Conservation (phyloP, 768 basidiomycete genomes). For the Lentinula lateritia region DNA sequence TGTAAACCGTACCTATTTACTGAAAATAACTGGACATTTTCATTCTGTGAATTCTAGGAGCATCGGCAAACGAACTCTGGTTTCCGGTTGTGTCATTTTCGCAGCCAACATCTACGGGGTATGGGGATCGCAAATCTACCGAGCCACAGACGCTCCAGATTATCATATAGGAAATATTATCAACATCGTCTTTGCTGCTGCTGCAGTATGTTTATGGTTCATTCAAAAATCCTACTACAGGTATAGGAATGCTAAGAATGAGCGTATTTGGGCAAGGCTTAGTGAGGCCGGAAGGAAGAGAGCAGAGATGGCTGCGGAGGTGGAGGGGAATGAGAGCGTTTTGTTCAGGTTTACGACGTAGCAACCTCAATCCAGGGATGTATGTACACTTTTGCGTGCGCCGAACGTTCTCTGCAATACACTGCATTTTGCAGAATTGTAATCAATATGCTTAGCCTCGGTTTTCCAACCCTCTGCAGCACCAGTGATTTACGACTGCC, state of each 20-base stretch:
- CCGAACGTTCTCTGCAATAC: too few species aligned
- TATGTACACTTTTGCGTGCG: neutral
- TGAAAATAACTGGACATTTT: neutral
- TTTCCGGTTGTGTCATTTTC: conserved; percentile 29
- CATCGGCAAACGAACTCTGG: conserved; percentile 27
- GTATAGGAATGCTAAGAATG: conserved; percentile 13
- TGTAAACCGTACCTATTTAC: too few species aligned
- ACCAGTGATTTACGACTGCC: too few species aligned
- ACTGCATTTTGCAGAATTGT: too few species aligned
- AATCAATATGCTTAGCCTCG: too few species aligned
- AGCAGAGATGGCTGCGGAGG: conserved; percentile 21
- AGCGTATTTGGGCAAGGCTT: conserved; percentile 13
- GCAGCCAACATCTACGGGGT: conserved; percentile 19
- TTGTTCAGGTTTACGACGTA: conserved; percentile 26
- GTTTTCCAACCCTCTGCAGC: too few species aligned
- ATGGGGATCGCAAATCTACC: conserved; percentile 31
- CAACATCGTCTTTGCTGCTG: conserved; percentile 13
- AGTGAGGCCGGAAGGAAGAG: conserved; percentile 17
- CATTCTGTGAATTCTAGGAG: conserved; percentile 15
- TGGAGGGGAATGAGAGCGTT: conserved; percentile 28
- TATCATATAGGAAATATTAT: conserved; percentile 13
- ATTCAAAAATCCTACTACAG: conserved; percentile 13
- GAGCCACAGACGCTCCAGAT: conserved; percentile 26
- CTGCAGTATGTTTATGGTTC: conserved; percentile 12
- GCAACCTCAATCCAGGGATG: too few species aligned